phyloP scores from a whole-genome alignment of 169 alveolate species.

The Plasmodium gaboni region DNA sequence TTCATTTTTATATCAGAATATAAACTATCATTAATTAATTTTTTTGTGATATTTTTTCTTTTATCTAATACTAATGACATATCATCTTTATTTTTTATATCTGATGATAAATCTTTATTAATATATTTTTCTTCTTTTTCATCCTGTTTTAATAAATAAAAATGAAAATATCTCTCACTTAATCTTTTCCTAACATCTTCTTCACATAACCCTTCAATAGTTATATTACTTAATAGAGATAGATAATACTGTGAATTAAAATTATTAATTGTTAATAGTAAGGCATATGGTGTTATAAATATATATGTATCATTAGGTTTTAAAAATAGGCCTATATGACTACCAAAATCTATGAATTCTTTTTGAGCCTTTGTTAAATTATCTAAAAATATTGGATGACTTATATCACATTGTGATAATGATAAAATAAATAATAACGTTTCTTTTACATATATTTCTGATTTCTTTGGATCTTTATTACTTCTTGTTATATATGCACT shows the following conservation, averaged over 20 bases:
- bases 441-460: constrained; percentile 78
- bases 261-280: constrained; percentile 73
- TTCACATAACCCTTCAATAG: constrained; percentile 39
- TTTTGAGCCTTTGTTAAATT: constrained; percentile 84
- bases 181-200: constrained; percentile 7
- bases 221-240: constrained; percentile 19
- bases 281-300: constrained; percentile 79
- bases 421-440: constrained; percentile 82
- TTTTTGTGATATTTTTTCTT: neutral
- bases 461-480: constrained; percentile 58
- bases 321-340: constrained; percentile 85
- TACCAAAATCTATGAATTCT: constrained; percentile 82
- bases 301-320: constrained; percentile 49
- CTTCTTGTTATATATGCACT: constrained; percentile 23
- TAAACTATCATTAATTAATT: constrained; percentile 32
- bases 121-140: neutral
- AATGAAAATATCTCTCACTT: constrained; percentile 59
- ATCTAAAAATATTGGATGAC: constrained; percentile 81
- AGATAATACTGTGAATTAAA: constrained; percentile 38
- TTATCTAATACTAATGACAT: neutral
- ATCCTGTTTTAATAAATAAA: constrained; percentile 15
- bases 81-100: neutral
- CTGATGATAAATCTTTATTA: neutral
- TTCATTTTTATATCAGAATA: constrained; percentile 52
- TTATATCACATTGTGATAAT: constrained; percentile 82